Evolutionary conservation across 192 early-diverging fungal species (phyloP), one percentile per base, ranked within the genome.

Genomic region (Coemansia sp.): DNA sequence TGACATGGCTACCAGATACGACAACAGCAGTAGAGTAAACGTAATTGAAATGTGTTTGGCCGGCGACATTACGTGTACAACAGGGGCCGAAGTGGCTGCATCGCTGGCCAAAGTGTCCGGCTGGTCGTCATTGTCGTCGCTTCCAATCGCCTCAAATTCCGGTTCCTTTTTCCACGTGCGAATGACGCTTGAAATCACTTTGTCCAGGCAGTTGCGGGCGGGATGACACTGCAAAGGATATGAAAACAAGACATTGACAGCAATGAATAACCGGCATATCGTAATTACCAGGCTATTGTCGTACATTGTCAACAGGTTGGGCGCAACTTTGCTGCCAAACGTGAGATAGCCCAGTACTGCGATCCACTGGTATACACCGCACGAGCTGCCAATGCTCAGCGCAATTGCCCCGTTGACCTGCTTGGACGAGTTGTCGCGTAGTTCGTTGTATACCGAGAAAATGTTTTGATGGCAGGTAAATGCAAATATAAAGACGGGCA

Each of bases 391-490:
- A 60, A 96, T 91, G 36, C 96, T 92, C 21, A 83, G 63, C 14
- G 70, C 55, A 57, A 97, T 90, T 37, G 93, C 87, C 14, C 73
- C 71, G 56, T 85, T 85, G 38, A 97, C 71, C 47, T 84, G 83
- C 40, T 70, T 73, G 37, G 87, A 86, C 21, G 84, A 79, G 81
- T 98, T 97, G 68, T 96, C 89, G 25, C 72, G 81, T 37, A 97
- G 71, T 75, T 99, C 97, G 74, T 99, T 99, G 74, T 97, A 92
- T 3, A 98, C 91, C 6, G 92, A 80, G 64, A 99, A 96, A 49
- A 98, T 93, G 74, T 98, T 98, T 76, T 98, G 96, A 76, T 98
- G 96, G 71, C 97, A 99, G 18, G 97, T 99, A 64, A 97, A 99
- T 8, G 94, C 94, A 86, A 99, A 99, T 17, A 99, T 91, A 85